phyloP scores from a whole-genome alignment of 2,329 filamentous ascomycete species.

The Macrophomina phaseolina region DNA sequence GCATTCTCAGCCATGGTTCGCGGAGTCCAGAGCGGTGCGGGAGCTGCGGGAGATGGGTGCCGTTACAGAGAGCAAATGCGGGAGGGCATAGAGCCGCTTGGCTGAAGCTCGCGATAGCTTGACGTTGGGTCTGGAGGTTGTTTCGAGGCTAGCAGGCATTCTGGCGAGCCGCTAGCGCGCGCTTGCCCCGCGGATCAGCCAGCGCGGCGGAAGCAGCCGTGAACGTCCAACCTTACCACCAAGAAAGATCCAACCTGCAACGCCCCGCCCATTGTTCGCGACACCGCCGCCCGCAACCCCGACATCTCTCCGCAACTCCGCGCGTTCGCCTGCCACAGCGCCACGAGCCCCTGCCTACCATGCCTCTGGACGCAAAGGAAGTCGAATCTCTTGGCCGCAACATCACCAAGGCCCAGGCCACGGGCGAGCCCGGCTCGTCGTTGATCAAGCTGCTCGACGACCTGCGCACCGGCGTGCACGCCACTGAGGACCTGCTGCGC shows the following conservation, averaged over 20 bases:
- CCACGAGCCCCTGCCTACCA: conserved; percentile 23
- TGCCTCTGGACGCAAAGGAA: conserved; percentile 78
- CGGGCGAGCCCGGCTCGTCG: conserved; percentile 74
- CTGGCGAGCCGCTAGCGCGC: conserved; percentile 20
- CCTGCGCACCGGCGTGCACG: conserved; percentile 78
- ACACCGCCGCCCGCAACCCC: background rate
- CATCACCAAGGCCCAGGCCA: conserved; percentile 77
- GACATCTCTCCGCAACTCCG: background rate
- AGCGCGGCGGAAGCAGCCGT: conserved; percentile 25
- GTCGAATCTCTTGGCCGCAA: conserved; percentile 78
- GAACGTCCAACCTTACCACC: conserved; percentile 21
- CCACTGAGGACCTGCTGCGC: conserved; percentile 88
- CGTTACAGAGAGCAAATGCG: background rate
- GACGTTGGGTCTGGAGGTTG: background rate
- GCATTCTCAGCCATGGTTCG: conserved; percentile 56
- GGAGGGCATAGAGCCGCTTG: background rate
- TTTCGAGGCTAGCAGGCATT: background rate
- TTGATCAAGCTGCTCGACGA: conserved; percentile 77
- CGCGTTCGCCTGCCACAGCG: background rate
- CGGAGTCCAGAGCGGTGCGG: background rate
- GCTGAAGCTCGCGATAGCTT: conserved; percentile 15
- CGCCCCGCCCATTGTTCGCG: background rate
- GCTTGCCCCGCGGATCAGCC: conserved; percentile 27
- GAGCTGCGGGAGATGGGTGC: background rate
- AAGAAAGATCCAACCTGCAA: conserved; percentile 5